A percentile compares a stretch with the other conserved stretches of the same genome.
Conservation (phyloP, 805 yeast species). For the Wickerhamiella allomyrinae region DNA sequence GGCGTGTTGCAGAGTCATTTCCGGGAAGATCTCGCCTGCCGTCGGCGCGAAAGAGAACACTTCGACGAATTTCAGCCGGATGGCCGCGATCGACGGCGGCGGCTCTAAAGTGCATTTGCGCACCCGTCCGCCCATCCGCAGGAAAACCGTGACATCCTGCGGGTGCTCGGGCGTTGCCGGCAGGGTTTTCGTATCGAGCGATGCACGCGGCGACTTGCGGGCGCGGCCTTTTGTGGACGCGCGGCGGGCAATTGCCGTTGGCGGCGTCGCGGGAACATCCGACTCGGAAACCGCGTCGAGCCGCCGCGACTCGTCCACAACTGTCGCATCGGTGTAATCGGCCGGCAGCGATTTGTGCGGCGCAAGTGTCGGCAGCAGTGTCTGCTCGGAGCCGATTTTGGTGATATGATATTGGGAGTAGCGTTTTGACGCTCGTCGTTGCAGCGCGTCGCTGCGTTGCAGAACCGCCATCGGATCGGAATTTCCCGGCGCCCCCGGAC, state of each 20-base stretch:
- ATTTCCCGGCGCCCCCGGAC: no score
- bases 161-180: not conserved
- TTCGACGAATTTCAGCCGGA: conserved; percentile 64
- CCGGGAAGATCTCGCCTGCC: conserved; percentile 50
- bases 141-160: conserved; percentile 15
- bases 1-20: conserved; percentile 56
- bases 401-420: conserved; percentile 90
- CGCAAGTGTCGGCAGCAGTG: conserved; percentile 13
- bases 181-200: not conserved
- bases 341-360: conserved; percentile 14
- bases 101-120: conserved; percentile 13
- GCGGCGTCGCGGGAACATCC: not conserved
- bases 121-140: conserved; percentile 22
- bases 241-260: not conserved
- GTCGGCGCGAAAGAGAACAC: conserved; percentile 77
- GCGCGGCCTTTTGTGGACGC: not conserved
- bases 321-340: conserved; percentile 12
- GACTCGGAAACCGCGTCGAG: not conserved
- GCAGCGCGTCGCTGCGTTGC: conserved; percentile 70
- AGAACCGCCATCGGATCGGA: conserved; percentile 58
- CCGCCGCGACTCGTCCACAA: conserved; percentile 6
- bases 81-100: conserved; percentile 17
- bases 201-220: not conserved
- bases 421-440: conserved; percentile 84
- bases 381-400: conserved; percentile 30